These are phyloP conservation scores for Drechslerella dactyloides DNA, from an alignment of 2,329 filamentous ascomycete genomes.

Conservation along the genomic window DNA sequence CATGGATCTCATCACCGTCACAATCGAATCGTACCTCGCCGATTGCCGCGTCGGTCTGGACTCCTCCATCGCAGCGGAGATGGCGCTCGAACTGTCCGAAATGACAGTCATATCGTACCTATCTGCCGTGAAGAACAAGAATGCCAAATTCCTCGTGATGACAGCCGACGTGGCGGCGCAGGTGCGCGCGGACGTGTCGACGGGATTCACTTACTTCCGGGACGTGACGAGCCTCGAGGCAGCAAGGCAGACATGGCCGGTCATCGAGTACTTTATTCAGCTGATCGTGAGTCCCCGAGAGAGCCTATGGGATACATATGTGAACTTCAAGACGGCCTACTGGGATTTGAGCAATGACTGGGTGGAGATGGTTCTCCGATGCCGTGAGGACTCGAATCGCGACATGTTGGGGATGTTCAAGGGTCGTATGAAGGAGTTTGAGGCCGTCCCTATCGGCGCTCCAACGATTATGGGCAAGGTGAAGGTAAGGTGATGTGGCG, in stretches of 20 bases:
- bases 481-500: constrained; percentile 69
- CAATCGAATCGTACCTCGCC: constrained; percentile 90
- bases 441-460: constrained; percentile 72
- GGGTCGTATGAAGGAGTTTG: constrained; percentile 81
- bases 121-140: constrained; percentile 81
- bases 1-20: constrained; percentile 92
- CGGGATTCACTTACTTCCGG: constrained; percentile 87
- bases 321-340: constrained; percentile 80
- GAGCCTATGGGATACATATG: constrained; percentile 77
- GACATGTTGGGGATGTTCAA: constrained; percentile 88
- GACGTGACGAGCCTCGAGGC: constrained; percentile 73
- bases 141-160: constrained; percentile 79
- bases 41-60: constrained; percentile 62
- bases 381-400: constrained; percentile 91
- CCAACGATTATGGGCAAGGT: constrained; percentile 94
- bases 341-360: constrained; percentile 95
- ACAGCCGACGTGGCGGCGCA: constrained; percentile 67
- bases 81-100: constrained; percentile 77
- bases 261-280: constrained; percentile 81
- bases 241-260: constrained; percentile 92
- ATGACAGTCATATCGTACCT: constrained; percentile 76
- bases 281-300: constrained; percentile 77
- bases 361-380: constrained; percentile 88
- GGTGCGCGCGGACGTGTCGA: constrained; percentile 71
- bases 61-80: constrained; percentile 91